Percentiles rank a stretch among this genome's conserved stretches.
These are phyloP conservation scores for Lentinula boryana DNA, from an alignment of 768 basidiomycete genomes.

Conservation along the genomic window DNA sequence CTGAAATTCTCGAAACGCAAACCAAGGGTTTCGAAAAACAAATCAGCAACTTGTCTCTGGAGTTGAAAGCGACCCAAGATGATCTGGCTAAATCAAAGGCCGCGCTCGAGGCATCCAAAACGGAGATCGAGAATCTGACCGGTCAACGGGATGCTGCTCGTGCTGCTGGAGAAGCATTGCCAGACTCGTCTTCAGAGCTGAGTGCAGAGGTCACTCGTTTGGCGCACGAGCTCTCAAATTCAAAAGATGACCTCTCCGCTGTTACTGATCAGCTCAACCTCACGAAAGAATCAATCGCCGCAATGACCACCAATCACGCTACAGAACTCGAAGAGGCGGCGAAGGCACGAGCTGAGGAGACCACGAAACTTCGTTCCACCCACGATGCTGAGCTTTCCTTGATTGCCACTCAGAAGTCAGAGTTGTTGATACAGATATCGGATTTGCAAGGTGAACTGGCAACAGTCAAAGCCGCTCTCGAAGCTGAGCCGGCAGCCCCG, in stretches of 20 bases:
- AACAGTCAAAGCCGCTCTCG: slow-evolving; percentile 51
- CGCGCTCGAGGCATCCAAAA: slow-evolving; percentile 41
- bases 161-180: slow-evolving; percentile 31
- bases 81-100: slow-evolving; percentile 75
- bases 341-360: slow-evolving; percentile 62
- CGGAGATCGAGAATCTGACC: slow-evolving; percentile 51
- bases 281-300: slow-evolving; percentile 64
- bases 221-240: slow-evolving; percentile 48
- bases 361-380: slow-evolving; percentile 48
- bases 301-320: slow-evolving; percentile 63
- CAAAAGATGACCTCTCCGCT: slow-evolving; percentile 67
- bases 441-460: slow-evolving; percentile 77
- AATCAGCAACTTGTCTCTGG: slow-evolving; percentile 53
- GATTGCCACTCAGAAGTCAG: slow-evolving; percentile 56
- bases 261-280: slow-evolving; percentile 60
- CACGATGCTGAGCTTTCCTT: slow-evolving; percentile 58
- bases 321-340: slow-evolving; percentile 76
- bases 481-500: slow-evolving; percentile 41
- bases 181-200: slow-evolving; percentile 13
- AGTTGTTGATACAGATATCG: slow-evolving; percentile 54
- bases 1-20: slow-evolving; percentile 51
- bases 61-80: slow-evolving; percentile 81
- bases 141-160: slow-evolving; percentile 63
- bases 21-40: slow-evolving; percentile 56
- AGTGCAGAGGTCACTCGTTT: slow-evolving; percentile 51